phyloP scores from a whole-genome alignment of 73 alveolate genomes.

The Tetrahymena malaccensis region DNA sequence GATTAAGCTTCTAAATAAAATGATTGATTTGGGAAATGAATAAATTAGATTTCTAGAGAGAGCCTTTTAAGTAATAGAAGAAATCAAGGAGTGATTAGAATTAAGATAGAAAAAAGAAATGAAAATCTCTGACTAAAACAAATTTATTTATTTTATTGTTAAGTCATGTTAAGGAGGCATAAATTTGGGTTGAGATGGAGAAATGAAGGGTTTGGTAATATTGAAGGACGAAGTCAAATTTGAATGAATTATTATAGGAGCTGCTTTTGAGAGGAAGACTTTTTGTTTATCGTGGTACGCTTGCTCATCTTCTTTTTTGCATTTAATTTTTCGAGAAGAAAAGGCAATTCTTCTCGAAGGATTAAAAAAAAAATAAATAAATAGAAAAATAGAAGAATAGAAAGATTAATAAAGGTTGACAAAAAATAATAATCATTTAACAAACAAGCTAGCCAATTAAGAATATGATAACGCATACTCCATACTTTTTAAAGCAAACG shows the following conservation, averaged over 20 bases:
- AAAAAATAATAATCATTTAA: not conserved
- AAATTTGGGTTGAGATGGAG: too few species aligned
- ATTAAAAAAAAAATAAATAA: not conserved
- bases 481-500: not conserved
- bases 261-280: not conserved
- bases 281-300: not conserved
- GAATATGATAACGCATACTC: not conserved
- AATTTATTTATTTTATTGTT: too few species aligned
- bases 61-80: not conserved
- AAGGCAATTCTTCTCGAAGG: not conserved
- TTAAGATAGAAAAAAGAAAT: not conserved
- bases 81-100: not conserved
- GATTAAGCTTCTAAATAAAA: not conserved
- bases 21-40: not conserved
- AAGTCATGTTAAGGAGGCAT: too few species aligned
- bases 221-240: too few species aligned
- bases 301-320: not conserved
- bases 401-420: not conserved
- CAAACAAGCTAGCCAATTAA: not conserved
- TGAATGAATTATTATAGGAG: too few species aligned
- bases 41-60: not conserved
- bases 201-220: too few species aligned
- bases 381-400: not conserved
- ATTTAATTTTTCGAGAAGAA: not conserved
- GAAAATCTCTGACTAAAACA: not conserved